Percentiles rank a stretch among this genome's conserved stretches.
phyloP scores from a whole-genome alignment of 345 rosid species.

The Citrus hindsii region DNA sequence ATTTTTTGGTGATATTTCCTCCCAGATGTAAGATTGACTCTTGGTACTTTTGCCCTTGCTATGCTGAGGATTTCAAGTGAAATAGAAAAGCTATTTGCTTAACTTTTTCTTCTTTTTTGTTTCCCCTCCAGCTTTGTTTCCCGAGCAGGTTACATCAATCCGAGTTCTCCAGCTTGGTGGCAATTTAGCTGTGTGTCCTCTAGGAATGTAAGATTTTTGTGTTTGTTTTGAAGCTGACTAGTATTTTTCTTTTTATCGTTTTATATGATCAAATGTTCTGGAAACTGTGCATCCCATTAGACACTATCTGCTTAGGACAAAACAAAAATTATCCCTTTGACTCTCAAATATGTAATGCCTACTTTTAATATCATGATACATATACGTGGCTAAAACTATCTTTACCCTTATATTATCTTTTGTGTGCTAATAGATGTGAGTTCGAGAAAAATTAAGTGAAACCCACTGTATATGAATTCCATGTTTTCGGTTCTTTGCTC shows the following conservation, averaged over 20 bases:
- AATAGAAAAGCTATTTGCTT: background rate
- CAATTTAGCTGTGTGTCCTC: conserved; percentile 71
- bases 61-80: background rate
- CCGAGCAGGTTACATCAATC: conserved; percentile 66
- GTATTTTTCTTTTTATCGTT: background rate
- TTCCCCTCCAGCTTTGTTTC: conserved; percentile 56
- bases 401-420: background rate
- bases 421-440: background rate
- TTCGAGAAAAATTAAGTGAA: background rate
- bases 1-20: conserved; percentile 63
- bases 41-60: background rate
- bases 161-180: conserved; percentile 82
- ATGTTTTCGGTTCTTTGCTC: background rate
- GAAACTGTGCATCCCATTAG: background rate
- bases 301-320: background rate
- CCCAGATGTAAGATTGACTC: conserved; percentile 73
- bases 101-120: conserved; percentile 4
- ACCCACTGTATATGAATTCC: background rate
- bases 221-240: background rate
- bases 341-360: background rate
- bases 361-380: background rate
- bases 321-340: background rate
- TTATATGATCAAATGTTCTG: background rate
- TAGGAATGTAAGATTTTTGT: conserved; percentile 56
- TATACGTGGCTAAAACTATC: background rate